Evolutionary conservation across 495 filamentous ascomycete genomes (phyloP).

Genomic region (Aspergillus conjunctus): DNA sequence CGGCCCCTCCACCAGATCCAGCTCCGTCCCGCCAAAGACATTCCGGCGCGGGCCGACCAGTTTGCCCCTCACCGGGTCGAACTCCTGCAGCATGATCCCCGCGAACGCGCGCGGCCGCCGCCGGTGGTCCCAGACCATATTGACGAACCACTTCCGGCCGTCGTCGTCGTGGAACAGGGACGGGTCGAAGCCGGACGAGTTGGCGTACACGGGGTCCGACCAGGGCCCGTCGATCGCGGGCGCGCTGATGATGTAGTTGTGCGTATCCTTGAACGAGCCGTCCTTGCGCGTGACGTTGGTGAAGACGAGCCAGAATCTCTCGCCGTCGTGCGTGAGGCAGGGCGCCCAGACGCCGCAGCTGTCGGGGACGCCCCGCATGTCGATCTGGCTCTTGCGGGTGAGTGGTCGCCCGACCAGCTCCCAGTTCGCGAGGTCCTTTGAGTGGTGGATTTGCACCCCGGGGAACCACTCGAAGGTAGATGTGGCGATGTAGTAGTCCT

Average conservation of each 20-base stretch:
- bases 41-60: conserved; percentile 9
- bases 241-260: conserved; percentile 12
- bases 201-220: conserved; percentile 57
- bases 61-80: conserved; percentile 4
- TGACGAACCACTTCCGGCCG: conserved; percentile 38
- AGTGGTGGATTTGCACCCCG: conserved; percentile 61
- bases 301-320: conserved; percentile 46
- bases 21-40: conserved; percentile 7
- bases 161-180: conserved; percentile 61
- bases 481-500: conserved; percentile 64
- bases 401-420: conserved; percentile 40
- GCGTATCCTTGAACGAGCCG: conserved; percentile 10
- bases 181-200: conserved; percentile 59
- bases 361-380: conserved; percentile 45
- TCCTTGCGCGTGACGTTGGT: conserved; percentile 9
- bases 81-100: conserved; percentile 7
- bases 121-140: conserved; percentile 9
- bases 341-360: conserved; percentile 67
- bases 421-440: conserved; percentile 61
- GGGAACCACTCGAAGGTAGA: conserved; percentile 67
- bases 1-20: conserved; percentile 50
- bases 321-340: conserved; percentile 58
- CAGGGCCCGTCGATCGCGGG: conserved; percentile 36
- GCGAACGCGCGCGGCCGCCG: not conserved
- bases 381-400: conserved; percentile 24